phyloP scores from a whole-genome alignment of 306 rosid genomes.

The Cucumis cinereus region DNA sequence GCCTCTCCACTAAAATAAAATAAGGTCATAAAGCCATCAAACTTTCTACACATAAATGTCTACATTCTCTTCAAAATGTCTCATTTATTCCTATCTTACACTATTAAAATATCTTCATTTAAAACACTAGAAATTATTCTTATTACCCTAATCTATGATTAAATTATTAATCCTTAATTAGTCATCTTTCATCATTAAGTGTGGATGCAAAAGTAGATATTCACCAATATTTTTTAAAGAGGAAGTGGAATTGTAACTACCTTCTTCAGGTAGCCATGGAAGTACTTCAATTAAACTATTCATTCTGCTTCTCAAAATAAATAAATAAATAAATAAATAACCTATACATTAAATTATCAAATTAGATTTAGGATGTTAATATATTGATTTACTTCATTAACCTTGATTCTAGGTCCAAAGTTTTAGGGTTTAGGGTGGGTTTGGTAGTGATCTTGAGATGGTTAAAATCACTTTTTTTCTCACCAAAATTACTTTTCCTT shows the following conservation, averaged over 20 bases:
- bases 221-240: not conserved
- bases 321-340: too few relatives aligned
- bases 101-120: not conserved
- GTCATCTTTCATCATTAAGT: not conserved
- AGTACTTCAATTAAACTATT: not conserved
- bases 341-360: too few relatives aligned
- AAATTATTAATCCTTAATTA: not conserved
- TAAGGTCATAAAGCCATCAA: not conserved
- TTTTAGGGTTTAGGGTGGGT: too few relatives aligned
- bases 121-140: not conserved
- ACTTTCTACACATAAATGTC: not conserved
- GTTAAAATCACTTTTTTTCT: too few relatives aligned
- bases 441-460: too few relatives aligned
- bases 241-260: not conserved
- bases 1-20: slow-evolving; percentile 1
- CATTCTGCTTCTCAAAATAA: too few relatives aligned
- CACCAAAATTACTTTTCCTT: too few relatives aligned
- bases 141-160: not conserved
- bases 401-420: too few relatives aligned
- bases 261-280: not conserved
- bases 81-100: not conserved
- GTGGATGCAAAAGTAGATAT: not conserved
- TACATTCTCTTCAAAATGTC: not conserved
- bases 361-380: too few relatives aligned
- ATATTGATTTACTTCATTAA: too few relatives aligned